Base-by-base conservation (phyloP, 1,139 yeast species). In the Blastobotrys capitulatus region DNA sequence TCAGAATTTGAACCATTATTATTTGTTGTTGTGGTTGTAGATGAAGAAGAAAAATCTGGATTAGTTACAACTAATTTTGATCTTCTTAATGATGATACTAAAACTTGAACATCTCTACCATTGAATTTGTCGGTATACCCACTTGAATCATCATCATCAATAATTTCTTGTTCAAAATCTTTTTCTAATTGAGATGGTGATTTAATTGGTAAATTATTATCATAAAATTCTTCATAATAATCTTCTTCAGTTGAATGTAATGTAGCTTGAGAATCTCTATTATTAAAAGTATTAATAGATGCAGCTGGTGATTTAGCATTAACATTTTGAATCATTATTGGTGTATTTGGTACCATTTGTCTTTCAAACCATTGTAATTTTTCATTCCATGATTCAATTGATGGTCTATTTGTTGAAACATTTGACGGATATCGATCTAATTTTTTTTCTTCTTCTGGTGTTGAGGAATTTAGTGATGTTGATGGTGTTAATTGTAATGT, bases 71-170 rank as follows among this genome's bases (percentile, higher is more conserved):
- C 69, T 45, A 85, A 68, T 44, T 76, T 76, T 1, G 85, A 75
- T 49, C 87, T 68, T 57, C 90, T 71, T 60, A 80, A 79, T n/a
- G 86, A 79, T 51, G 87, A 79, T 9, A 84, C 90, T 54, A 85
- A 66, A 8, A 85, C 85, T 61, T 84, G 92, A 0, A 82, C 90
- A 54, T 84, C 90, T 55, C 83, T 66, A 38, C 75, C 72, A 37
- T 72, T 72, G 53, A 76, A 76, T 35, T 70, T 68, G 31, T 70
- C 69, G 29, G 64, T 67, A 38, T 15, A 20, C 6, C 29, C 16
- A 27, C 41, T 68, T 71, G 3, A 19, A 22, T 12, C 18, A 12
- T 26, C 36, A 29, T 43, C 47, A 26, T 31, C 42, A 19, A 16
- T 32, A 22, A 5, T 7, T 22, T 22, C 7, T 9, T 22, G 3